Percentiles rank a stretch among this genome's conserved stretches.
These are phyloP conservation scores for Coemansia reversa DNA, from an alignment of 192 early-diverging fungal species.

Conservation along the genomic window DNA sequence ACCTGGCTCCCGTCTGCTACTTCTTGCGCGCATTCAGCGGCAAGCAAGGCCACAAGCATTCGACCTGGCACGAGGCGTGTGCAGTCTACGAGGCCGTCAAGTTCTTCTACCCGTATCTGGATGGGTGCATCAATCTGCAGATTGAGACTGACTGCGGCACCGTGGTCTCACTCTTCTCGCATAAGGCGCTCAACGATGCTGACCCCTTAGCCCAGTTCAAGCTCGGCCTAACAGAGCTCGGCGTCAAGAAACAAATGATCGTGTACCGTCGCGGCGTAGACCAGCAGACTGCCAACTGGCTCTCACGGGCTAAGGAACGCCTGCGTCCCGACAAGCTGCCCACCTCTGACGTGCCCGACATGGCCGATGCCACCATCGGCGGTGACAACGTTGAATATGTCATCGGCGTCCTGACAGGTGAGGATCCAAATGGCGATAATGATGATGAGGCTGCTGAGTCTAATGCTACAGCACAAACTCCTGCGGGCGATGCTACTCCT, in stretches of 20 bases:
- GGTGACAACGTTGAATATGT: conserved; percentile 6
- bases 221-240: conserved; percentile 6
- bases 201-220: conserved; percentile 6
- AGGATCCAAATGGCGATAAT: background rate
- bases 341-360: background rate
- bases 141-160: conserved; percentile 32
- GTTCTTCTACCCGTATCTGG: conserved; percentile 31
- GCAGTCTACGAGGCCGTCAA: conserved; percentile 16
- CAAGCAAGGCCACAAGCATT: conserved; percentile 5
- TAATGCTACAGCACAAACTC: background rate
- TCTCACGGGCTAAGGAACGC: conserved; percentile 13
- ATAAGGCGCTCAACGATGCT: conserved; percentile 8
- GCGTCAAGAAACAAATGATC: conserved; percentile 17
- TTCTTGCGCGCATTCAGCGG: conserved; percentile 16
- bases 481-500: background rate
- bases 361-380: conserved; percentile 3
- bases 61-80: conserved; percentile 23
- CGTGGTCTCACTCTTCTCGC: conserved; percentile 7
- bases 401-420: conserved; percentile 1
- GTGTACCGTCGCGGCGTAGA: conserved; percentile 3
- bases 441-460: background rate
- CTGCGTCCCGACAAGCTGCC: background rate
- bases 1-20: conserved; percentile 23
- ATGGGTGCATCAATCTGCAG: conserved; percentile 15
- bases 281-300: conserved; percentile 14